These are phyloP conservation scores for Penicillium rolfsii DNA, from an alignment of 2,329 filamentous ascomycete species.

Conservation along the genomic window DNA sequence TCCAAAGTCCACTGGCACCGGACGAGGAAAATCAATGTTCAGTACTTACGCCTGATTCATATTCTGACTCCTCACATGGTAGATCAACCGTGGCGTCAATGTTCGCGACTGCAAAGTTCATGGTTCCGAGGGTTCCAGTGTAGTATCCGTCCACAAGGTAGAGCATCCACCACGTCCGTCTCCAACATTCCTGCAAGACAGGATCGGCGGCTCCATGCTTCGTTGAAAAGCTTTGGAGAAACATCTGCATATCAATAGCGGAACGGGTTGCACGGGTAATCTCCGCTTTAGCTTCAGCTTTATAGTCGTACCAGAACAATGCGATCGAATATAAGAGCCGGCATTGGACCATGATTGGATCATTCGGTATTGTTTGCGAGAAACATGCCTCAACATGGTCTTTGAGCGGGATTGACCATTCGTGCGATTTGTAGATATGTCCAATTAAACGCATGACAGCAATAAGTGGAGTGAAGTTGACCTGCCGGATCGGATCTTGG, in stretches of 20 bases:
- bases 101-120: conserved; percentile 27
- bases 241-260: conserved; percentile 32
- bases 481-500: conserved; percentile 18
- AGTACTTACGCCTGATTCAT: conserved; percentile 35
- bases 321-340: conserved; percentile 33
- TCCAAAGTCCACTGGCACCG: too few relatives aligned
- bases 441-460: conserved; percentile 37
- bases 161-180: conserved; percentile 43
- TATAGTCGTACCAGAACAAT: conserved; percentile 32
- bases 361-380: conserved; percentile 9
- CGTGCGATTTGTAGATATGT: conserved; percentile 25
- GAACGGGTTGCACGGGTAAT: conserved; percentile 18
- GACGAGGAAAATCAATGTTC: too few relatives aligned
- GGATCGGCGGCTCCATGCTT: conserved; percentile 59
- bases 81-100: conserved; percentile 33
- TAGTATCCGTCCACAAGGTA: conserved; percentile 78
- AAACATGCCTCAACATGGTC: conserved; percentile 22
- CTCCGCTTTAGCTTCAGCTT: conserved; percentile 17
- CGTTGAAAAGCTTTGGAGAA: conserved; percentile 32
- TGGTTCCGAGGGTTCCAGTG: conserved; percentile 59
- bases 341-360: conserved; percentile 32
- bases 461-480: conserved; percentile 27
- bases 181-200: conserved; percentile 51
- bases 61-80: conserved; percentile 41
- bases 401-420: conserved; percentile 24